Evolutionary conservation across 2,329 filamentous ascomycete species (phyloP).

Genomic region (Cladophialophora immunda): DNA sequence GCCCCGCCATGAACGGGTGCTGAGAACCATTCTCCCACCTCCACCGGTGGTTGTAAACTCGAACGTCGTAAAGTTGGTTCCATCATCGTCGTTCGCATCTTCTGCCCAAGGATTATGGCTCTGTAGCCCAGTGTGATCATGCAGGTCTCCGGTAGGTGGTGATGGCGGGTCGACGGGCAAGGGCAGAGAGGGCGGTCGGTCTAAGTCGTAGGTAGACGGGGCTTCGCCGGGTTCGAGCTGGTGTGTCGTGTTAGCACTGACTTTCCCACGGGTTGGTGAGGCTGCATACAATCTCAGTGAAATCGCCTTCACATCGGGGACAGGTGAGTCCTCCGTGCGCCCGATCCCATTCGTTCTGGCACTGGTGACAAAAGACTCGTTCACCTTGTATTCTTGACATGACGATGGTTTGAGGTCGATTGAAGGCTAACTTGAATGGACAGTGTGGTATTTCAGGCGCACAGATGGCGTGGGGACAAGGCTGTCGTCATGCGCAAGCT

Average conservation of each 20-base stretch:
- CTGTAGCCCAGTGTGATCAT: conserved; percentile 31
- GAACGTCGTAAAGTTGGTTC: conserved; percentile 39
- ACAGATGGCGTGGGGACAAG: conserved; percentile 4
- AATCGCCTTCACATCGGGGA: conserved; percentile 78
- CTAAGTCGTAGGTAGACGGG: conserved; percentile 47
- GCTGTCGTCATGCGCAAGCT: conserved; percentile 30
- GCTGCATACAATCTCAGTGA: conserved; percentile 81
- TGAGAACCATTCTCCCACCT: conserved; percentile 37
- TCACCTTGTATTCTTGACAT: conserved; percentile 60
- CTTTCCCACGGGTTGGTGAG: background rate
- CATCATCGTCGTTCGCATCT: conserved; percentile 56
- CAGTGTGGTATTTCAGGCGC: conserved; percentile 5
- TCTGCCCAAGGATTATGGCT: conserved; percentile 59
- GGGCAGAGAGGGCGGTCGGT: conserved; percentile 42
- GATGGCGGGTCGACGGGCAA: conserved; percentile 43
- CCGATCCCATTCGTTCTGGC: conserved; percentile 80
- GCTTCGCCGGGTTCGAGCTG: conserved; percentile 31
- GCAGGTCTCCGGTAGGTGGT: conserved; percentile 43
- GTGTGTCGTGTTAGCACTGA: conserved; percentile 16
- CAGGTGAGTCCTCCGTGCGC: conserved; percentile 75
- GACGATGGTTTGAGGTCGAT: background rate
- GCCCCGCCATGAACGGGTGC: conserved; percentile 32
- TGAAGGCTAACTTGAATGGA: background rate
- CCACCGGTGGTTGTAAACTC: conserved; percentile 38
- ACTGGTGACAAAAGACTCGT: conserved; percentile 86